Evolutionary conservation across 1,284 basidiomycete species (phyloP), one percentile per base, ranked within the genome.

Genomic region (Tremellales sp.): DNA sequence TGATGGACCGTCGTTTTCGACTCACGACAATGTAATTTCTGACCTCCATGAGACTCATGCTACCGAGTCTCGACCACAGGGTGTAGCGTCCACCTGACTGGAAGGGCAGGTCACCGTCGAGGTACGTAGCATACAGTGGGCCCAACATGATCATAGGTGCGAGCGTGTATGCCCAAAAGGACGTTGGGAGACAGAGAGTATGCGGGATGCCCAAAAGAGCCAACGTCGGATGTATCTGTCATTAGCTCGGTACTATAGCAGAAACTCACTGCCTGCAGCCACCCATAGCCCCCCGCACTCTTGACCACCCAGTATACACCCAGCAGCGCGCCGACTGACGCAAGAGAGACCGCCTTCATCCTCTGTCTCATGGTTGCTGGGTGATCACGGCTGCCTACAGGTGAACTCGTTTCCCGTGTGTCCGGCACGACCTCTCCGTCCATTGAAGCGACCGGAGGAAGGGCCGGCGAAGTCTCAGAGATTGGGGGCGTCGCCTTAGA

Each of bases 61-160:
- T 16, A 21, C 33, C 39, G 45, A 61, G 9, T 40, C 25, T 16
- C 47, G 27, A 41, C 21, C 46, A n/a, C 18, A 50, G 9, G 40
- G 39, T 21, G 9, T 13, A 22, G 19, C 18, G 31, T 40, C 28
- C 35, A 25, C 36, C 48, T 49, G 52, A 42, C 68, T 87, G 85
- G 9, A 81, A 76, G 0, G 88, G 87, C 2, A 91, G 74, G 6
- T 75, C 64, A 3, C 70, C 60, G 5, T 75, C 75, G 1, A 91
- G 73, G 53, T 73, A 85, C 13, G 62, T 73, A 5, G 79, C 80
- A 59, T 85, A 88, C 0, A 97, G 72, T 0, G 92, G 89, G 0
- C 94, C 94, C 3, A 83, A 66, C 66, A 87, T 94, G n/a, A 97
- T 77, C 2, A 81, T 55, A 0, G 87, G 86, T 0, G 86, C 84